Evolutionary conservation across 768 basidiomycete species (phyloP), one percentile per base, ranked within the genome.

Genomic region (Phanerochaete carnosa): DNA sequence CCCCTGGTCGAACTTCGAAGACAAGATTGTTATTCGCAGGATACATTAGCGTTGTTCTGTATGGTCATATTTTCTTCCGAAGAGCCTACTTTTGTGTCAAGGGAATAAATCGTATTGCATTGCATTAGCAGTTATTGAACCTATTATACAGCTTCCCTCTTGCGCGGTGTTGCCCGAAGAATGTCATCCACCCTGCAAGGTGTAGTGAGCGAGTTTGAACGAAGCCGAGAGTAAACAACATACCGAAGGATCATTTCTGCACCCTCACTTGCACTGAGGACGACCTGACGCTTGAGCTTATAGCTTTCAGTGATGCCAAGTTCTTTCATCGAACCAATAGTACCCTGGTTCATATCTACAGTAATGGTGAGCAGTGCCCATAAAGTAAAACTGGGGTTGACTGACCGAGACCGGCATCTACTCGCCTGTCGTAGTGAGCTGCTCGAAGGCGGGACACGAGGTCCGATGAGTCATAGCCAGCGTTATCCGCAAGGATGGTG

Each of bases 171-270:
- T 30, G 63, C 63, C 43, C 63, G 63, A 11, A 64, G 56, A 43
- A 64, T 64, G 32, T 64, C 63, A 50, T 64, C 63, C 33, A 64
- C 63, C 33, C 63, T 64, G 50, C 19, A 32, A 5, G 1, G 7
- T 11, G 4, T 5, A 33, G 54, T 64, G 39, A 57, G 49, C 28
- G 55, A 53, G 45, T 4, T 56, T 53, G 11, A 51, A 55, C 39
- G 8, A 23, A 4, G 39, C 39, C 9, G 3, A 11, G 62, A 9
- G 15, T 11, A 39, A 26, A 45, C 15, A 19, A 73, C 85, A 28
- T 75, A 91, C 90, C 96, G 84, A 64, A 99, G 84, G 66, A 99
- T 98, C 96, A 98, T 98, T 80, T 98, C 97, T 1, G 94, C 90
- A 19, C 95, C 97, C 72, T 99, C 97, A 59, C 88, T 93, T 1